phyloP scores from a whole-genome alignment of 2,329 filamentous ascomycete genomes.

The Cercospora zeina region DNA sequence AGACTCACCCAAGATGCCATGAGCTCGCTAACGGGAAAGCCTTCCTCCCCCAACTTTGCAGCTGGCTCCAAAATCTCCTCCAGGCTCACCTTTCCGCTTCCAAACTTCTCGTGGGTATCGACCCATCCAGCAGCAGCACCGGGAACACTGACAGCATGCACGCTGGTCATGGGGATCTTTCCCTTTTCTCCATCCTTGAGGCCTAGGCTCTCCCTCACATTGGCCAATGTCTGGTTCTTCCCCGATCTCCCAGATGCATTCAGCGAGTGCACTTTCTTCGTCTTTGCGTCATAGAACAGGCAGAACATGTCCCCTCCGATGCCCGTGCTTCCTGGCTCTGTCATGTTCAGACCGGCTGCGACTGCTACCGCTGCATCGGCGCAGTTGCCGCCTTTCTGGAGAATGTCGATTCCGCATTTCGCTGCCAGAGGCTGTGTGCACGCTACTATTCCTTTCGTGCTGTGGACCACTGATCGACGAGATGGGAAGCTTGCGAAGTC shows the following conservation, averaged over 20 bases:
- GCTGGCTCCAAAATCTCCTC: conserved; percentile 78
- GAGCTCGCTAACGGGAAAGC: conserved; percentile 85
- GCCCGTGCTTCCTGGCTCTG: conserved; percentile 87
- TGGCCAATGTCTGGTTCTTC: conserved; percentile 66
- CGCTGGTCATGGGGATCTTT: conserved; percentile 71
- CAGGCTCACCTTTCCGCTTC: conserved; percentile 78
- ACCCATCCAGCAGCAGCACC: conserved; percentile 93
- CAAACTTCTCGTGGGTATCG: conserved; percentile 83
- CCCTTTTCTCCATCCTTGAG: conserved; percentile 58
- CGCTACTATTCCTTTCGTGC: conserved; percentile 85
- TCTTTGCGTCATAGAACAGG: conserved; percentile 83
- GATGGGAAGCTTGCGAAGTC: conserved; percentile 68
- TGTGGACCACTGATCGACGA: conserved; percentile 87
- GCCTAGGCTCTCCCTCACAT: conserved; percentile 68
- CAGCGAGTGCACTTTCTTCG: conserved; percentile 76
- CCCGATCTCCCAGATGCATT: conserved; percentile 92
- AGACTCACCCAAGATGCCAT: conserved; percentile 65
- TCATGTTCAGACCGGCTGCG: conserved; percentile 88
- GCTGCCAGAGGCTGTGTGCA: conserved; percentile 88
- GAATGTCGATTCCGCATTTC: conserved; percentile 78
- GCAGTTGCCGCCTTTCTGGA: conserved; percentile 89
- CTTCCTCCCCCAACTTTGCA: conserved; percentile 80
- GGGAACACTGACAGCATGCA: conserved; percentile 81
- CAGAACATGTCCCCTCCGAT: conserved; percentile 98
- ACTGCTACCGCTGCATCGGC: conserved; percentile 96